Percentiles rank a stretch among this genome's conserved stretches.
These are phyloP conservation scores for Phoenix roebelenii DNA, from an alignment of 176 grass and related monocot genomes.

Conservation along the genomic window DNA sequence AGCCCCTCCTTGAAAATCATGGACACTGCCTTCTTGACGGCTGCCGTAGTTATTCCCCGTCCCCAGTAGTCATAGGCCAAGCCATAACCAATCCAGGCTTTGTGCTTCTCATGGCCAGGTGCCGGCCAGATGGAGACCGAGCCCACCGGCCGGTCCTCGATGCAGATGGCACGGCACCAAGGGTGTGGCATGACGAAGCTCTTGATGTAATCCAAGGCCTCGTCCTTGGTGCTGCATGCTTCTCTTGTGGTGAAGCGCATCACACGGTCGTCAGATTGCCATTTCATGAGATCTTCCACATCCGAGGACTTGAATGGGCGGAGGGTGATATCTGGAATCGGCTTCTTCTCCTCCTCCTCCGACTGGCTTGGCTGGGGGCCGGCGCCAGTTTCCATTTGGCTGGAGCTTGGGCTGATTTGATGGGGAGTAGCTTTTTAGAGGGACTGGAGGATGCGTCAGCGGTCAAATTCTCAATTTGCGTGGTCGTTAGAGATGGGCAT, in stretches of 20 bases:
- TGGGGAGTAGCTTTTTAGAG: no score
- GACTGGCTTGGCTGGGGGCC: no score
- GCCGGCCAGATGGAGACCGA: slow-evolving; percentile 37
- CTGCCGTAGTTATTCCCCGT: slow-evolving; percentile 26
- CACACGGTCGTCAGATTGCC: slow-evolving; percentile 52
- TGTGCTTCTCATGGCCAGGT: slow-evolving; percentile 21
- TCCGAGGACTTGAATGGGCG: slow-evolving; percentile 28
- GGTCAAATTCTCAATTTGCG: no score
- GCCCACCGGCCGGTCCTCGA: slow-evolving; percentile 32
- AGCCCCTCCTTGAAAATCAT: no score
- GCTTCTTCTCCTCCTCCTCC: no score
- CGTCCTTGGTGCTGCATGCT: slow-evolving; percentile 24
- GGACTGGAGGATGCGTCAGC: no score
- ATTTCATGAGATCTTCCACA: slow-evolving; percentile 41
- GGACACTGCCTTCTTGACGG: slow-evolving; percentile 28
- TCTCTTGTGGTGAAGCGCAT: slow-evolving; percentile 29
- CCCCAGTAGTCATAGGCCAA: slow-evolving; percentile 33
- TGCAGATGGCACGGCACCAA: slow-evolving; percentile 41
- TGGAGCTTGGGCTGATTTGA: no score
- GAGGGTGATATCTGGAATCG: slow-evolving; percentile 18
- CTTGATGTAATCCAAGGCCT: slow-evolving; percentile 25
- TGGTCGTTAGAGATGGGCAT: no score
- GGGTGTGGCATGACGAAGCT: slow-evolving; percentile 38
- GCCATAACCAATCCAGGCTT: slow-evolving; percentile 41
- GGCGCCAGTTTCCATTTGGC: no score